Evolutionary conservation across 495 filamentous ascomycete genomes (phyloP), one percentile per base, ranked within the genome.

Genomic region (Neurospora sp.): DNA sequence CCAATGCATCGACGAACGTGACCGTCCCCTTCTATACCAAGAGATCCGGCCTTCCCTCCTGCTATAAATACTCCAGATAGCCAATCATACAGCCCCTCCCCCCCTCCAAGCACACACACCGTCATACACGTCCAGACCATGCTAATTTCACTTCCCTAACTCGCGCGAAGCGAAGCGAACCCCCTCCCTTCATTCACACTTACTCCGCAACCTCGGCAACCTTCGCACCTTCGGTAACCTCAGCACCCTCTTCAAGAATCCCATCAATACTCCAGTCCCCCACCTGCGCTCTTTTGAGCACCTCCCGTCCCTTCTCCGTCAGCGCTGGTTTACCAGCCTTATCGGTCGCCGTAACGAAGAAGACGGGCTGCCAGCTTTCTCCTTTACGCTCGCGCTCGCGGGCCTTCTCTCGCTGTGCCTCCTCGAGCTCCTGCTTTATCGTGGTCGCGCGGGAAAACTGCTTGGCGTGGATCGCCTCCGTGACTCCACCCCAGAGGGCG

Each of bases 351-450:
- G 90, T 89, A 5, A 88, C 91, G 79, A 99, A 99, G 82, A 97
- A 99, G 35, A 93, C 85, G n/a, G 96, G 96, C 73, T 90, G 86
- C 92, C 93, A 98, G 20, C 90, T 85, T 69, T 87, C 86, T 20
- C 87, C 85, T 10, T 85, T 86, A 14, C 83, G 85, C 73, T 92
- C 89, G 37, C 95, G 86, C 74, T 93, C 89, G n/a, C 91, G 88
- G 1, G 93, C 94, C 81, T 91, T 93, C 75, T 92, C 87, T 41
- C 95, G 87, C 81, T 99, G 95, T 22, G 88, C 87, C 77, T 99
- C 94, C 81, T 99, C 95, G 12, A 99, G 88, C 75, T 97, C 93
- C 65, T 93, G 88, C 82, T 99, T 99, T 59, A 94, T 81, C 44
- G 88, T 89, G 65, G 95, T 98, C 16, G 96, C 96, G 74, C 91